These are phyloP conservation scores for Vitis vinifera DNA, from an alignment of 164 flowering plant species.

Conservation along the genomic window DNA sequence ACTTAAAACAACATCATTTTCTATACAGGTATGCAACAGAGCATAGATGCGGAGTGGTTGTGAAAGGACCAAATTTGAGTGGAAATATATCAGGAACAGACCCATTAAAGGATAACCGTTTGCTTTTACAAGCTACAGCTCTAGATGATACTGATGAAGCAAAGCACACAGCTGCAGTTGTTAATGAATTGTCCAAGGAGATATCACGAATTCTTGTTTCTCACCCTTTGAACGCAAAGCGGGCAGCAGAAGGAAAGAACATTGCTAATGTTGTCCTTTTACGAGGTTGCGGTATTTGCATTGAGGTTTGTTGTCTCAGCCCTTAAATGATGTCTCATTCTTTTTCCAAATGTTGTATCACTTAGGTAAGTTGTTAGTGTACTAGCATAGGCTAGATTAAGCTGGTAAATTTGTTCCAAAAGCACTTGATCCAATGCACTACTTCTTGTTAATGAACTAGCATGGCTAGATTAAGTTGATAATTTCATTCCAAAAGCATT, in stretches of 20 bases:
- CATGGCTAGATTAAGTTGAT: too few relatives aligned
- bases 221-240: conserved; percentile 78
- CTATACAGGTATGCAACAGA: conserved; percentile 84
- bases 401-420: too few relatives aligned
- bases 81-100: conserved; percentile 99
- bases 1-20: not conserved
- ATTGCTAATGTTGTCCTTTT: conserved; percentile 90
- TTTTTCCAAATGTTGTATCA: not conserved
- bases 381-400: too few relatives aligned
- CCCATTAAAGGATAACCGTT: conserved; percentile 88
- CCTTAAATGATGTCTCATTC: not conserved
- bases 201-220: conserved; percentile 72
- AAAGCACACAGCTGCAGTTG: conserved; percentile 78
- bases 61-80: conserved; percentile 89
- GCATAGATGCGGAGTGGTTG: conserved; percentile 98
- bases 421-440: too few relatives aligned
- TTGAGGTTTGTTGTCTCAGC: conserved; percentile 56
- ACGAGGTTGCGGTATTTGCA: conserved; percentile 96
- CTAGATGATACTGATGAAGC: conserved; percentile 91
- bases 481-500: too few relatives aligned
- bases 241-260: conserved; percentile 80
- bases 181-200: conserved; percentile 91
- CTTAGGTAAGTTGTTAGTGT: too few relatives aligned
- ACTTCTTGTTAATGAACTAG: too few relatives aligned
- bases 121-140: conserved; percentile 75